Conservation (phyloP, 352 stramenopile species). For the Plasmopara halstedii region DNA sequence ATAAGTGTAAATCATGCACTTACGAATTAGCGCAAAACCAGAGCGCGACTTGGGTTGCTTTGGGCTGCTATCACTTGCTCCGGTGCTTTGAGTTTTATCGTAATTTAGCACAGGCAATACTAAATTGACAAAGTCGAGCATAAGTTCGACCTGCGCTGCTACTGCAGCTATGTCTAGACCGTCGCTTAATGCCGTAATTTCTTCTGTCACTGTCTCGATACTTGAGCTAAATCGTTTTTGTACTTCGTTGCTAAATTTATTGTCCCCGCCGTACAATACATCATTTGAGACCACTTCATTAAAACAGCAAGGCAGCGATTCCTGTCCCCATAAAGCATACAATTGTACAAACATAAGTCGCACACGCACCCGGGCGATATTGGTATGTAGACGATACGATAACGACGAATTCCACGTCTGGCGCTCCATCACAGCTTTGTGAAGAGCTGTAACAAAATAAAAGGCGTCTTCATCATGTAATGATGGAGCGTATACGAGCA, state of each 20-base stretch:
- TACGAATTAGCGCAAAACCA: conserved; percentile 30
- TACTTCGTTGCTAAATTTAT: conserved; percentile 43
- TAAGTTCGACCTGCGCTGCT: conserved; percentile 37
- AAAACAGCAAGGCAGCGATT: conserved; percentile 25
- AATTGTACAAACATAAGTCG: conserved; percentile 41
- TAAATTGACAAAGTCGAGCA: conserved; percentile 58
- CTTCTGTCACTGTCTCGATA: conserved; percentile 40
- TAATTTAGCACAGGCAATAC: conserved; percentile 30
- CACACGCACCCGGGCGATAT: conserved; percentile 27
- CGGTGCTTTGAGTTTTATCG: conserved; percentile 10
- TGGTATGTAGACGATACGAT: conserved; percentile 13
- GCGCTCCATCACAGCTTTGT: conserved; percentile 60
- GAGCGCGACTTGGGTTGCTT: conserved; percentile 24
- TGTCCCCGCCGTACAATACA: conserved; percentile 66
- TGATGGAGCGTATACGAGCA: conserved; percentile 74
- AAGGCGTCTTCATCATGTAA: conserved; percentile 76
- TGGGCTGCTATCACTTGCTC: conserved; percentile 4
- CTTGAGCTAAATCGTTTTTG: conserved; percentile 35
- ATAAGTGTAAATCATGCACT: conserved; percentile 30
- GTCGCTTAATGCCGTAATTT: conserved; percentile 34
- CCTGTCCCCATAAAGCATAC: conserved; percentile 56
- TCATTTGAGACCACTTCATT: conserved; percentile 78
- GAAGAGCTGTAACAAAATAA: conserved; percentile 76
- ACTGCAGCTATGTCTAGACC: neutral
- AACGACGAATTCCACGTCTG: conserved; percentile 11